Evolutionary conservation across 2,329 filamentous ascomycete species (phyloP).

Genomic region (Penicillium nordicum): DNA sequence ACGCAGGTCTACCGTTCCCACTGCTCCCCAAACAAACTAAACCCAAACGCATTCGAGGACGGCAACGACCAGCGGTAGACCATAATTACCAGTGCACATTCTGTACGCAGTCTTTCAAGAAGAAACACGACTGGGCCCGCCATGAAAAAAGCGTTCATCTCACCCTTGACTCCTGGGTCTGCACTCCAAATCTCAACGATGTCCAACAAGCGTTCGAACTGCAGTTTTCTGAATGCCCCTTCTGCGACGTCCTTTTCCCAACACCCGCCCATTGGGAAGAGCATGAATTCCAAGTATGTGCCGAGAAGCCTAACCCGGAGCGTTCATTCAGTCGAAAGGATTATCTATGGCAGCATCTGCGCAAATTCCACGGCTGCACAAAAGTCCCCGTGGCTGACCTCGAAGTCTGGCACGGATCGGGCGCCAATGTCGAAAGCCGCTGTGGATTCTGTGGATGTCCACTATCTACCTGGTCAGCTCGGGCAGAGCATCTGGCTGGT

Average conservation of each 20-base stretch:
- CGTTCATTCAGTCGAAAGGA: constrained; percentile 59
- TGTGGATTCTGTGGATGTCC: constrained; percentile 53
- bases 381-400: constrained; percentile 49
- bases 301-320: constrained; percentile 47
- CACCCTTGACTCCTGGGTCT: constrained; percentile 44
- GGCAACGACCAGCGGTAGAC: constrained; percentile 1
- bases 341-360: constrained; percentile 55
- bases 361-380: constrained; percentile 53
- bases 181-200: constrained; percentile 22
- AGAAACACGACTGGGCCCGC: constrained; percentile 51
- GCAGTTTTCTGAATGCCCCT: constrained; percentile 40
- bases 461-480: constrained; percentile 51
- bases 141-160: constrained; percentile 52
- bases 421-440: constrained; percentile 50
- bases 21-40: constrained; percentile 14
- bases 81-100: constrained; percentile 48
- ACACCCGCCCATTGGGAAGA: constrained; percentile 47
- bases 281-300: constrained; percentile 54
- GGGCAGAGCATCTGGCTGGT: constrained; percentile 52
- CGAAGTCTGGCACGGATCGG: constrained; percentile 54
- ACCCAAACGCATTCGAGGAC: constrained; percentile 7
- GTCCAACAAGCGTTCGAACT: constrained; percentile 10
- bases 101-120: constrained; percentile 48
- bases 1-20: constrained; percentile 20
- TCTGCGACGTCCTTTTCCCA: constrained; percentile 48